phyloP scores from a whole-genome alignment of 108 stramenopile genomes.

The Cylindrotheca closterium region DNA sequence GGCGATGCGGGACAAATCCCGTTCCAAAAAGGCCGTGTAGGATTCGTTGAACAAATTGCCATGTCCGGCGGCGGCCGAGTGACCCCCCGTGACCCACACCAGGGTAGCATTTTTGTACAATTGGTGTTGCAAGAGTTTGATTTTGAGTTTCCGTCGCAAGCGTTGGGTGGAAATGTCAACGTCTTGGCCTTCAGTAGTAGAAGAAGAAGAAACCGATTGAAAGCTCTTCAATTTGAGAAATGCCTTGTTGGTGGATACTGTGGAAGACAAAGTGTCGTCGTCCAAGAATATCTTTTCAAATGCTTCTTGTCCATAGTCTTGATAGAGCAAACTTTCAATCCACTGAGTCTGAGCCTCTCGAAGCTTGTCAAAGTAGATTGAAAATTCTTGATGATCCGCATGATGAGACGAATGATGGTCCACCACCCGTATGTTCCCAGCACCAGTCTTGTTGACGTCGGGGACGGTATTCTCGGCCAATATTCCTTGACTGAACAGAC shows the following conservation, averaged over 20 bases:
- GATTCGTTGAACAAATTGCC: constrained; percentile 66
- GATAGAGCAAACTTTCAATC: not conserved
- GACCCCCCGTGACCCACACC: constrained; percentile 70
- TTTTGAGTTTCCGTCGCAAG: not conserved
- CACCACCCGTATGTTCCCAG: no score
- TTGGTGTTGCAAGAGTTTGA: not conserved
- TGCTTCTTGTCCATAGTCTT: not conserved
- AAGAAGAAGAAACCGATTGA: not conserved
- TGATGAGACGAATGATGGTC: no score
- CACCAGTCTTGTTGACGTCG: no score
- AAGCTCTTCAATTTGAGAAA: not conserved
- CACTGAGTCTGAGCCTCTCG: not conserved
- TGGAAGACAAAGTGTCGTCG: not conserved
- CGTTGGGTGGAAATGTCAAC: not conserved
- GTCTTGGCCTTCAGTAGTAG: no score
- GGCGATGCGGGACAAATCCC: constrained; percentile 34
- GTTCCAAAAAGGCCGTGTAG: constrained; percentile 58
- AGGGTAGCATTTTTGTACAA: not conserved
- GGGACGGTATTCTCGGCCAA: no score
- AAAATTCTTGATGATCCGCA: no score
- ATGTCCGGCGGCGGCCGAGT: constrained; percentile 73
- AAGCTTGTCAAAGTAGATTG: no score
- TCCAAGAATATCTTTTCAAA: not conserved
- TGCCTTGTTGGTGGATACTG: not conserved
- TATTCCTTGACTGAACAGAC: no score